Conservation (phyloP, 306 rosid genomes). For the Begonia loranthoides region DNA sequence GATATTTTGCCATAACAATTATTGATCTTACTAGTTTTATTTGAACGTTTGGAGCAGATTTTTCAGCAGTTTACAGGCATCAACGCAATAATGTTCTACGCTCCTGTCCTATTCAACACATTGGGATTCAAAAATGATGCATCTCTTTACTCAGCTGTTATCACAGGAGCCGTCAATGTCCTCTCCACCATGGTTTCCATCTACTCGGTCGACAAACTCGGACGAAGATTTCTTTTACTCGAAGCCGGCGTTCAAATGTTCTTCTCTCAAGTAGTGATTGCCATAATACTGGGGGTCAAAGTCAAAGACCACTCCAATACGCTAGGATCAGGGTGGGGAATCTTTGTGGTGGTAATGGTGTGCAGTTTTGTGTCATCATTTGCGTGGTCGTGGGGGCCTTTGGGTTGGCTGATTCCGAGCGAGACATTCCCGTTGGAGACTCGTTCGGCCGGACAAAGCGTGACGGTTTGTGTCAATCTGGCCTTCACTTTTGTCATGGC, state of each 20-base stretch:
- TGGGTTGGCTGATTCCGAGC: slow-evolving; percentile 39
- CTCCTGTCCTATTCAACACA: slow-evolving; percentile 64
- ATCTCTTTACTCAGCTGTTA: slow-evolving; percentile 63
- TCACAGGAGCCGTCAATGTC: slow-evolving; percentile 65
- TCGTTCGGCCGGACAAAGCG: slow-evolving; percentile 33
- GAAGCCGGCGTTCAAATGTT: slow-evolving; percentile 83
- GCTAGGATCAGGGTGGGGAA: slow-evolving; percentile 26
- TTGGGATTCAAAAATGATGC: slow-evolving; percentile 60
- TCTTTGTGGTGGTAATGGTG: slow-evolving; percentile 49
- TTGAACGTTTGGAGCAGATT: slow-evolving; percentile 23
- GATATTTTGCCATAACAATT: too few relatives aligned
- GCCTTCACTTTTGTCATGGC: slow-evolving; percentile 54
- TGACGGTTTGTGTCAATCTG: slow-evolving; percentile 28
- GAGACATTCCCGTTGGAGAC: slow-evolving; percentile 29
- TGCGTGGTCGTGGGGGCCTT: slow-evolving; percentile 52
- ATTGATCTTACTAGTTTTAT: background rate
- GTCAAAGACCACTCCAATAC: slow-evolving; percentile 25
- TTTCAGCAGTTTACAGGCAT: slow-evolving; percentile 90
- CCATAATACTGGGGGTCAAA: slow-evolving; percentile 42
- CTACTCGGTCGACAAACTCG: slow-evolving; percentile 55
- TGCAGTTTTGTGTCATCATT: slow-evolving; percentile 60
- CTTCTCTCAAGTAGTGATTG: slow-evolving; percentile 50
- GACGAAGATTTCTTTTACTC: slow-evolving; percentile 44
- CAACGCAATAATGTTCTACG: slow-evolving; percentile 89
- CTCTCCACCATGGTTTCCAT: slow-evolving; percentile 56